Evolutionary conservation across 495 filamentous ascomycete species (phyloP).

Genomic region (Tuber brumale): DNA sequence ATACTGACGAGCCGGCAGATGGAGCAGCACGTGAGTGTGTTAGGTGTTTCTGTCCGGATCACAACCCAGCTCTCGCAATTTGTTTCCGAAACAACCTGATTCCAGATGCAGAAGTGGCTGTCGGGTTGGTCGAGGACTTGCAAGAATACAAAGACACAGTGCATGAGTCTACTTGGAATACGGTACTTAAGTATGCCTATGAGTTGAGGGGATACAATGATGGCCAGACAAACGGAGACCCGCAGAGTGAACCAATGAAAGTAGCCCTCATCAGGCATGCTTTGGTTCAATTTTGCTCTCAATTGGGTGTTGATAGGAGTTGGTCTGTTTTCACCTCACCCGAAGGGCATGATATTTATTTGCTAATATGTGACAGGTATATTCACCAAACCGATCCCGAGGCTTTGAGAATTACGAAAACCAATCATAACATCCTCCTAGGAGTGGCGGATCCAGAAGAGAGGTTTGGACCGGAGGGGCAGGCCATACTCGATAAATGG

Average conservation of each 20-base stretch:
- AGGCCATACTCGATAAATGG: conserved; percentile 56
- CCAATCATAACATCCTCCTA: conserved; percentile 82
- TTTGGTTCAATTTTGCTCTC: conserved; percentile 60
- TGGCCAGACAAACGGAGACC: too few relatives aligned
- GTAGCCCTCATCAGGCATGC: conserved; percentile 85
- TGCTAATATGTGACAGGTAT: too few relatives aligned
- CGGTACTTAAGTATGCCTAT: conserved; percentile 55
- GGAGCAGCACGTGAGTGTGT: conserved; percentile 75
- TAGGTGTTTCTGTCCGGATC: conserved; percentile 67
- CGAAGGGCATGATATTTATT: background rate
- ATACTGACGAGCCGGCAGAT: conserved; percentile 73
- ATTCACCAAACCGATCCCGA: conserved; percentile 58
- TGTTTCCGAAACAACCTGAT: conserved; percentile 64
- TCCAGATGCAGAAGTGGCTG: conserved; percentile 53
- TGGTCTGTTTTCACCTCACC: conserved; percentile 57
- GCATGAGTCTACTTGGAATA: conserved; percentile 56
- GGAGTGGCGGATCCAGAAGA: conserved; percentile 60
- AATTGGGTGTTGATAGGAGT: conserved; percentile 59
- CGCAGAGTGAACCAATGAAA: conserved; percentile 44
- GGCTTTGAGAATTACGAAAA: conserved; percentile 82
- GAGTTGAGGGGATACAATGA: conserved; percentile 30
- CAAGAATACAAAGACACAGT: conserved; percentile 61
- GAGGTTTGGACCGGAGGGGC: conserved; percentile 56
- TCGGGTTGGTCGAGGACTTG: conserved; percentile 50
- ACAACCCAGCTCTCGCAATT: conserved; percentile 63